phyloP scores from a whole-genome alignment of 129 eudicot genomes.

The Dittrichia graveolens region DNA sequence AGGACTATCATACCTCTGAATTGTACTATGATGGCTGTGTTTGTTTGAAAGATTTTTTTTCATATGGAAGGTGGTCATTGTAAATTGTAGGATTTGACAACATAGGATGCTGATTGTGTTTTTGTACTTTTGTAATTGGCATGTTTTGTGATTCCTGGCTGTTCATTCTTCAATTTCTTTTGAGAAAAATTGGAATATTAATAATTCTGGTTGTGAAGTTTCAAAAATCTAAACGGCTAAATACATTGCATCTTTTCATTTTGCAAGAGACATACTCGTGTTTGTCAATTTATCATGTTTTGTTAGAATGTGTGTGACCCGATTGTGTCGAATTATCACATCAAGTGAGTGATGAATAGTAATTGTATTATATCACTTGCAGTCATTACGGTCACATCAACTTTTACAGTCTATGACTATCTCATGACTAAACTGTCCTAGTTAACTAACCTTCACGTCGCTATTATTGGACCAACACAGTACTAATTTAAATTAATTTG shows the following conservation, averaged over 20 bases:
- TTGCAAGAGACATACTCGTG: neutral
- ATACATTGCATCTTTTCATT: neutral
- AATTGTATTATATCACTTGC: too few relatives aligned
- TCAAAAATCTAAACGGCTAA: neutral
- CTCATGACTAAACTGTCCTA: too few relatives aligned
- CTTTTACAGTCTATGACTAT: too few relatives aligned
- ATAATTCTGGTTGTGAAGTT: neutral
- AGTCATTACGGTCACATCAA: too few relatives aligned
- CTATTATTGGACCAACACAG: too few relatives aligned
- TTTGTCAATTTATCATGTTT: neutral
- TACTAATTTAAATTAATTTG: too few relatives aligned
- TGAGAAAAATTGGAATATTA: neutral
- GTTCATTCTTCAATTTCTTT: neutral
- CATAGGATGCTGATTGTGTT: constrained; percentile 20
- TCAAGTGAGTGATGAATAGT: too few relatives aligned
- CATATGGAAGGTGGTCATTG: constrained; percentile 10
- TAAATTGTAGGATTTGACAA: constrained; percentile 35
- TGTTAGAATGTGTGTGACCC: too few relatives aligned
- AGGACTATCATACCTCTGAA: neutral
- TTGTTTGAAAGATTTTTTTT: neutral
- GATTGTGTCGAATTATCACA: too few relatives aligned
- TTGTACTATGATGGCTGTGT: constrained; percentile 20
- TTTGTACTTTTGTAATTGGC: constrained; percentile 27
- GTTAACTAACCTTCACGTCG: too few relatives aligned
- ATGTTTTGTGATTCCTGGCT: constrained; percentile 10